Evolutionary conservation across 1,284 basidiomycete genomes (phyloP).

Genomic region (Mrakiaceae sp.): DNA sequence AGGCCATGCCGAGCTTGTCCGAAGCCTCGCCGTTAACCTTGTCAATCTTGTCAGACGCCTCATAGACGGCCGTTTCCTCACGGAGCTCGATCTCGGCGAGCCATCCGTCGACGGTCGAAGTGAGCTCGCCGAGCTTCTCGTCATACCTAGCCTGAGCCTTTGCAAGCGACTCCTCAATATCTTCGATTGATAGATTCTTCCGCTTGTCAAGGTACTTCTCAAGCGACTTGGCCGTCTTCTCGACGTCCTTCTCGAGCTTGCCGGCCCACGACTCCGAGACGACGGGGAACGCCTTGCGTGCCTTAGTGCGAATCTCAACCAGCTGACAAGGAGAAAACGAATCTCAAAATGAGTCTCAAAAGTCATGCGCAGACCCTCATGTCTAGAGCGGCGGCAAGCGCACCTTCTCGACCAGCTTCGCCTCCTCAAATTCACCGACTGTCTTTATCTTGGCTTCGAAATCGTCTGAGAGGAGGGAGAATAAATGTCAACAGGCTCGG

Average conservation of each 20-base stretch:
- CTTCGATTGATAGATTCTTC: background rate
- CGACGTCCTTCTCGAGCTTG: slow-evolving; percentile 5
- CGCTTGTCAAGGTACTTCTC: slow-evolving; percentile 9
- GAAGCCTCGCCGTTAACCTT: background rate
- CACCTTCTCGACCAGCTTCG: slow-evolving; percentile 6
- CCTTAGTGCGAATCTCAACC: slow-evolving; percentile 2
- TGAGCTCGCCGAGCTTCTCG: slow-evolving; percentile 5
- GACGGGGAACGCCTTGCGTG: background rate
- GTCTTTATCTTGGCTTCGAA: slow-evolving; percentile 11
- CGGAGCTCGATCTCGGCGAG: slow-evolving; percentile 1
- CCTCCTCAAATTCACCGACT: slow-evolving; percentile 13
- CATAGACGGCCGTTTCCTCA: slow-evolving; percentile 8
- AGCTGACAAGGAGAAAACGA: background rate
- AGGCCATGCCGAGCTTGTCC: slow-evolving; percentile 2
- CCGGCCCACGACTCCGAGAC: background rate
- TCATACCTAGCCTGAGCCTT: slow-evolving; percentile 1
- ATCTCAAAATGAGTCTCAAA: background rate
- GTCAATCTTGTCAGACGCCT: slow-evolving; percentile 3
- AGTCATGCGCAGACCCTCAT: background rate
- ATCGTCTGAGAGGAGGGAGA: background rate
- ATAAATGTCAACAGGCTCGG: too few species aligned
- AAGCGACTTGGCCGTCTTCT: slow-evolving; percentile 3
- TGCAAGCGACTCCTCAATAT: slow-evolving; percentile 5
- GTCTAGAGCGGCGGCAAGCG: background rate
- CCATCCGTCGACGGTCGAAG: slow-evolving; percentile 5